These are phyloP conservation scores for Ambrosia hybrid DNA, from an alignment of 140 eudicot genomes.

Conservation along the genomic window DNA sequence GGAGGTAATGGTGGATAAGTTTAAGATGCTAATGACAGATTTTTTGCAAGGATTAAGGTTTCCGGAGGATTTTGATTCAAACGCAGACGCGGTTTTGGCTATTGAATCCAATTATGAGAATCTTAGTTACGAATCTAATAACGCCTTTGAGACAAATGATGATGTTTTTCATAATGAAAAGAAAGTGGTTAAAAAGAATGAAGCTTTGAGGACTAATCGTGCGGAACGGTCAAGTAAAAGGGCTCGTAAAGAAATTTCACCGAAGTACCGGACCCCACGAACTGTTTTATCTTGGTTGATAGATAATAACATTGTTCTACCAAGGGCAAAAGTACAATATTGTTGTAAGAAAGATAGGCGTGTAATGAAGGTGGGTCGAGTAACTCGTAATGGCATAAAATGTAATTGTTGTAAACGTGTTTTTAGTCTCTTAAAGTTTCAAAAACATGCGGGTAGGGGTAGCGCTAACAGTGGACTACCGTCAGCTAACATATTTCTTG, in stretches of 20 bases:
- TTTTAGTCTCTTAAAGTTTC: conserved; percentile 59
- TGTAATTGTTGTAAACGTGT: conserved; percentile 73
- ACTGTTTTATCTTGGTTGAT: conserved; percentile 78
- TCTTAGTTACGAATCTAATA: background rate
- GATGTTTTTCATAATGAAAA: background rate
- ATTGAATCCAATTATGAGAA: conserved; percentile 22
- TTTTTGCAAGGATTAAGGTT: conserved; percentile 24
- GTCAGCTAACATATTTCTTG: conserved; percentile 59
- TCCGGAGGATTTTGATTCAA: conserved; percentile 27
- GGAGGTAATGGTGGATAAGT: conserved; percentile 42
- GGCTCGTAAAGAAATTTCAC: conserved; percentile 43
- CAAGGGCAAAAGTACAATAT: conserved; percentile 61
- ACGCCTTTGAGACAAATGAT: background rate
- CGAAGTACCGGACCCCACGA: conserved; percentile 54
- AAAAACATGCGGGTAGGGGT: conserved; percentile 61
- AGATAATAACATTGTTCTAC: conserved; percentile 57
- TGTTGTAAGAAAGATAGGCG: conserved; percentile 29
- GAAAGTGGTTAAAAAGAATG: conserved; percentile 18
- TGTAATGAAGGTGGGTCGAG: conserved; percentile 49
- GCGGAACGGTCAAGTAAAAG: conserved; percentile 59
- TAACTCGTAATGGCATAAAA: conserved; percentile 78
- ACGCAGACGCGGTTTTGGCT: conserved; percentile 15
- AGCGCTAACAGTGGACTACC: conserved; percentile 36
- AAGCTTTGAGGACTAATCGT: conserved; percentile 24
- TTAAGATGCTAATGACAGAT: conserved; percentile 39